Base-by-base conservation (phyloP, 2,329 filamentous ascomycete genomes). In the Tolypocladium amazonense region DNA sequence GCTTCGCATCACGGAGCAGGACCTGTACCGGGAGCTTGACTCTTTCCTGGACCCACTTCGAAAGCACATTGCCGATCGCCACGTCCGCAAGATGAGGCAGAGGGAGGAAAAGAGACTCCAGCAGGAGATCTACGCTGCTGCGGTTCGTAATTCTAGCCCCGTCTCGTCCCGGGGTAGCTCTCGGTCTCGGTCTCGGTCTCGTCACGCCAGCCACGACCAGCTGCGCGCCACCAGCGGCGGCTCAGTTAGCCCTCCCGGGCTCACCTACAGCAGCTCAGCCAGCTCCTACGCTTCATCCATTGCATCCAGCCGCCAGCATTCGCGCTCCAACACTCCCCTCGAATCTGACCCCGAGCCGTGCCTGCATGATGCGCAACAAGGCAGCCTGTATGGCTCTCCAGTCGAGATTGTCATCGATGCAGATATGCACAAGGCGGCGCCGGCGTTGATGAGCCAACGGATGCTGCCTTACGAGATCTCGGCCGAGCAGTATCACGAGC, bases 1-100 rank as follows among this genome's bases (percentile, higher is more conserved):
- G 66, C 84, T 96, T 62, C 84, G 90, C 66, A 92, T 99, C 70
- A 87, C 81, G 50, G 86, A 92, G 70, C 82, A 92, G 59, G 92
- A 97, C 68, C 86, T 99, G 52, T 91, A 96, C 78, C 81, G 80
- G 65, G 90, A 96, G 73, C 82, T 97, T 47, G 91, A 97, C 67
- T 84, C 84, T 50, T 97, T 97, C 81, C 83, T 99, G 53, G 86
- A 86, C 39, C 93, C 93, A 35, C 89, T 97, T 70, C 89, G 92
- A 62, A 71, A 78, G 53, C 79, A 82, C 62, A 76, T 86, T 59
- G 74, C 77, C 63, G 77, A 77, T 54, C 76, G 79, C 69, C 76
- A 83, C 66, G 73, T 73, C 58, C 78, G 79, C 66, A 80, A 79
- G 72, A 71, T 79, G 67, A 75, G 78, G 64, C 76, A 80, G 65